Conservation (phyloP, 1,284 basidiomycete species). For the Farysia itapuensis region DNA sequence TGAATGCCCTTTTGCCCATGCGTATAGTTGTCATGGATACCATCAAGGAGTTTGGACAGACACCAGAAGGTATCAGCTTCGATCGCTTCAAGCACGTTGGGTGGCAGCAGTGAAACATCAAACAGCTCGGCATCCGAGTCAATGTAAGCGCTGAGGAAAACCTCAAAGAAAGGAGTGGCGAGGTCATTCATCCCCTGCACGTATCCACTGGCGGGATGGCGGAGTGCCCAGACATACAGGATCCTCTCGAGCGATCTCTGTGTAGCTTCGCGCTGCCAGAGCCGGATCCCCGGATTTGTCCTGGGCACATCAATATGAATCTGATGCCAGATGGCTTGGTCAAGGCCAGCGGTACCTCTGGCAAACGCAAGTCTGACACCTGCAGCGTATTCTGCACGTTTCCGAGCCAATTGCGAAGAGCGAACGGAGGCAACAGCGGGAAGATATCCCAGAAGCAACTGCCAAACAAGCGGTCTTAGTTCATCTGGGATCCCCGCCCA, state of each 20-base stretch:
- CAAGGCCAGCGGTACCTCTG: conserved; percentile 63
- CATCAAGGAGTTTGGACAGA: conserved; percentile 55
- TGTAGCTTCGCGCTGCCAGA: conserved; percentile 57
- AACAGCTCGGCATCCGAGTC: conserved; percentile 51
- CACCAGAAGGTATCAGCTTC: conserved; percentile 60
- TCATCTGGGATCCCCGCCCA: conserved; percentile 92
- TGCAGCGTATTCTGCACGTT: conserved; percentile 86
- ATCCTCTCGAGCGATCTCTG: conserved; percentile 57
- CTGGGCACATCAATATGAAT: conserved; percentile 59
- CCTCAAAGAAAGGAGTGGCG: conserved; percentile 59
- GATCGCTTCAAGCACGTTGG: conserved; percentile 46
- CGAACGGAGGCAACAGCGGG: conserved; percentile 81
- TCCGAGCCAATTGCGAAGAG: conserved; percentile 75
- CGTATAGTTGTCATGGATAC: conserved; percentile 60
- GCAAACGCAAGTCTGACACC: conserved; percentile 90
- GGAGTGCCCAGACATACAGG: conserved; percentile 59
- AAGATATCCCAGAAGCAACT: conserved; percentile 81
- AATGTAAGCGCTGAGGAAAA: conserved; percentile 56
- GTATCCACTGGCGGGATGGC: conserved; percentile 58
- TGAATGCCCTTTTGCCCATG: conserved; percentile 58
- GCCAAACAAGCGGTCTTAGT: conserved; percentile 90
- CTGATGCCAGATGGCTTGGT: conserved; percentile 58
- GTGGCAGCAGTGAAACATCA: conserved; percentile 48
- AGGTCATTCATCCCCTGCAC: conserved; percentile 60
- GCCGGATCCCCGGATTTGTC: conserved; percentile 55